Conservation (phyloP, 495 filamentous ascomycete species). For the Tricharina praecox region DNA sequence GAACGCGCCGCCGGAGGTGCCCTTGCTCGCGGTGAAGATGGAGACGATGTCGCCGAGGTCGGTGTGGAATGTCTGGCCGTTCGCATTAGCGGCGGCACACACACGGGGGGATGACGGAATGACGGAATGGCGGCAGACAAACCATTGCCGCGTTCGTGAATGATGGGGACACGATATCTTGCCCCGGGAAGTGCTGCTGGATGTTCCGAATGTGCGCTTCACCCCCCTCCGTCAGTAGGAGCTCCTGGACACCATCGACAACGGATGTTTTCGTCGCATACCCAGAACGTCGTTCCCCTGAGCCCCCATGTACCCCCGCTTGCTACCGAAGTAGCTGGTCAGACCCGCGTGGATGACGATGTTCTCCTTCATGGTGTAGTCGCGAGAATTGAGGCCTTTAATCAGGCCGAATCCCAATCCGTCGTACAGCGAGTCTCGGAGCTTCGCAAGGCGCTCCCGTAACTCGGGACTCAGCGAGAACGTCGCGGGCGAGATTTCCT, state of each 20-base stretch:
- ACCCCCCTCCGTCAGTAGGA: too few species aligned
- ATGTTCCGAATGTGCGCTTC: neutral
- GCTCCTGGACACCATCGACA: too few species aligned
- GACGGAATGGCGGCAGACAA: too few species aligned
- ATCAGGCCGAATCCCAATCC: constrained; percentile 36
- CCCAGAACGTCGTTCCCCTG: constrained; percentile 25
- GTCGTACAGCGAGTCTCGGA: constrained; percentile 23
- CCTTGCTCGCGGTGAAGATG: constrained; percentile 18
- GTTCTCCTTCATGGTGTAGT: constrained; percentile 33
- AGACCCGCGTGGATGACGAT: constrained; percentile 35
- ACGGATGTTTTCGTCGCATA: too few species aligned
- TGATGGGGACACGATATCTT: neutral
- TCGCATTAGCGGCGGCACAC: constrained; percentile 13
- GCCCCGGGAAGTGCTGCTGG: neutral
- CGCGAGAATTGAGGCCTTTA: constrained; percentile 32
- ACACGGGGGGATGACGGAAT: too few species aligned
- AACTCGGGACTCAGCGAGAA: neutral
- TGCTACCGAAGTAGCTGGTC: constrained; percentile 35
- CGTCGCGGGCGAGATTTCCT: neutral
- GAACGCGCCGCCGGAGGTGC: neutral
- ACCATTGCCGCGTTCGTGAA: neutral
- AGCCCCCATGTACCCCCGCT: constrained; percentile 34
- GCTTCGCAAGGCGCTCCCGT: neutral
- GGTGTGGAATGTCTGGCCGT: constrained; percentile 34
- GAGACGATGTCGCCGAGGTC: constrained; percentile 34